Evolutionary conservation across 2,329 filamentous ascomycete genomes (phyloP).

Genomic region (Bimuria novae-zelandiae): DNA sequence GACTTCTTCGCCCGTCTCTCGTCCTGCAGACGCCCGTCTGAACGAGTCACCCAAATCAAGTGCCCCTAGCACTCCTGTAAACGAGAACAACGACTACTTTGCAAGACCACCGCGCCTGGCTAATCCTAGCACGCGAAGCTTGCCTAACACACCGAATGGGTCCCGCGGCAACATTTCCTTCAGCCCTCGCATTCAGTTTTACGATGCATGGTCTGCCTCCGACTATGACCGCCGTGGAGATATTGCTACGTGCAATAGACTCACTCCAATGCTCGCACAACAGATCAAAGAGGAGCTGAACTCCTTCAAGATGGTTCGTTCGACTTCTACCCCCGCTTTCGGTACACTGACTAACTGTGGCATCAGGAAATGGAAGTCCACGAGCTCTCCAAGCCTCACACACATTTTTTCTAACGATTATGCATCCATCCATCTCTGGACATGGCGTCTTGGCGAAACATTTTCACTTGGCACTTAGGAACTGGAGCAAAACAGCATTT

Average conservation of each 20-base stretch:
- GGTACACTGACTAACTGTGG: slow-evolving; percentile 47
- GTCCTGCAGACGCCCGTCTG: slow-evolving; percentile 65
- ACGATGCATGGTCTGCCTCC: slow-evolving; percentile 93
- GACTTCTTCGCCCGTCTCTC: slow-evolving; percentile 70
- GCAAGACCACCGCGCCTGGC: slow-evolving; percentile 71
- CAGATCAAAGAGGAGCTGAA: slow-evolving; percentile 99
- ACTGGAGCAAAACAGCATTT: slow-evolving; percentile 46
- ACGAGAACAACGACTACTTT: slow-evolving; percentile 82
- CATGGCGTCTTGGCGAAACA: slow-evolving; percentile 50
- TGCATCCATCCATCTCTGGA: slow-evolving; percentile 47
- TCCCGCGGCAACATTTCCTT: slow-evolving; percentile 70
- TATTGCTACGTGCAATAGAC: slow-evolving; percentile 94
- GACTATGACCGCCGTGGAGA: slow-evolving; percentile 97
- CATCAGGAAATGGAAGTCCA: slow-evolving; percentile 98
- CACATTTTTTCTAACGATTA: slow-evolving; percentile 91
- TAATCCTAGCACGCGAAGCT: slow-evolving; percentile 76
- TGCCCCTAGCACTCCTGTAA: slow-evolving; percentile 86
- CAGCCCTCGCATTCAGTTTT: slow-evolving; percentile 89
- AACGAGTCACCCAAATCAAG: slow-evolving; percentile 83
- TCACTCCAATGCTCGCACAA: slow-evolving; percentile 95
- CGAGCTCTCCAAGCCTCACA: slow-evolving; percentile 98
- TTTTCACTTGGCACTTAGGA: slow-evolving; percentile 40
- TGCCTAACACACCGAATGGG: slow-evolving; percentile 76
- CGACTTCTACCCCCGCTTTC: not conserved
- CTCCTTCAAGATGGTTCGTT: slow-evolving; percentile 94